Evolutionary conservation across 1,284 basidiomycete genomes (phyloP), one percentile per base, ranked within the genome.

Genomic region (Apiotrichum siamense): DNA sequence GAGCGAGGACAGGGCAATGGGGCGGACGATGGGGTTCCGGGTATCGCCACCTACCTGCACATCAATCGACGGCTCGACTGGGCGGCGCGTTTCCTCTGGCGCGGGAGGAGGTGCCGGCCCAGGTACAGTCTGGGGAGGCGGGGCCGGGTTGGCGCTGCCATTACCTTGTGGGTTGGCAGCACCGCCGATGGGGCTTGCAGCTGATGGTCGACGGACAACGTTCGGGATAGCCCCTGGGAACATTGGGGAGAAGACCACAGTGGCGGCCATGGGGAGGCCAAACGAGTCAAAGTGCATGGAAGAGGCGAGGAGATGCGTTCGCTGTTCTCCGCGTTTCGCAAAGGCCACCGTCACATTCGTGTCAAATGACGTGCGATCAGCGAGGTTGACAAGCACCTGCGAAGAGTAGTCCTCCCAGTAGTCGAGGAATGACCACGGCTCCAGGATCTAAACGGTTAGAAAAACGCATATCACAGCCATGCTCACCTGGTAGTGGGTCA

Each of bases 11-110:
- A 54, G 37, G 21, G 52, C 35, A 35, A 57, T 36, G 43, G 54
- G 50, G 17, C 54, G 50, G 13, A 49, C 44, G 38, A 51, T 48
- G 18, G 50, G 50, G 40, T 50, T 53, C 17, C 46, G 38, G 32
- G 40, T 11, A 21, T 48, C 43, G 21, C 55, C 55, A 57, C 55
- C 55, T 48, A 57, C 55, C 55, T 57, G 55, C 40, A 57, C 51
- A 29, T 52, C 55, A 40, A 57, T 57, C 40, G 40, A 33, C 20
- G 50, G 44, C 27, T 54, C 52, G n/a, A 12, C 9, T 18, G 44
- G 33, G 2, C 3, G 17, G 25, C 35, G 21, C 23, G 31, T n/a
- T 24, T 20, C n/a, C 15, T 31, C 10, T 10, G 42, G 17, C n/a
- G n/a, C n/a, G n/a, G n/a, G n/a, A n/a, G n/a, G n/a, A n/a, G n/a